Conservation (phyloP, 352 stramenopile genomes). For the Globisporangium iwayamae region DNA sequence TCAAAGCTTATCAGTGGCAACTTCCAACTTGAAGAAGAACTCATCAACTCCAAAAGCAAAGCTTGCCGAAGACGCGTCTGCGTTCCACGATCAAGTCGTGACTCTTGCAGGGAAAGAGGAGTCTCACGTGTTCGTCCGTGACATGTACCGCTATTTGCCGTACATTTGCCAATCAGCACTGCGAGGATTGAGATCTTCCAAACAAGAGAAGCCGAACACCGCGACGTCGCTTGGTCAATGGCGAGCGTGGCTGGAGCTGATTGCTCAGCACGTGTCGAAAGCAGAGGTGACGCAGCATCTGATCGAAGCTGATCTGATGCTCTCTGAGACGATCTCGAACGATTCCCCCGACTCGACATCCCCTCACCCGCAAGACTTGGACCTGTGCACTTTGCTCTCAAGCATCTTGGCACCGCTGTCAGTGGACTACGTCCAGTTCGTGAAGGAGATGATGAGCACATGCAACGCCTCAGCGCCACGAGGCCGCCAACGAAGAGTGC, state of each 20-base stretch:
- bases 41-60: background rate
- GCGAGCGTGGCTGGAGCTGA: conserved; percentile 46
- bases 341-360: background rate
- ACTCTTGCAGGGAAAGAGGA: conserved; percentile 29
- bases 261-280: conserved; percentile 40
- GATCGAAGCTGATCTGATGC: conserved; percentile 52
- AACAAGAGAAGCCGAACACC: conserved; percentile 13
- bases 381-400: conserved; percentile 40
- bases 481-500: conserved; percentile 26
- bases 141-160: conserved; percentile 46
- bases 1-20: conserved; percentile 22
- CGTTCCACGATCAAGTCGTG: conserved; percentile 41
- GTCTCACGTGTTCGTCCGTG: conserved; percentile 27
- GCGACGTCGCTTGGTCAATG: conserved; percentile 28
- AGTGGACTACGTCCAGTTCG: conserved; percentile 44
- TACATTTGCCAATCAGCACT: conserved; percentile 53
- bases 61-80: conserved; percentile 21
- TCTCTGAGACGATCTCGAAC: conserved; percentile 17
- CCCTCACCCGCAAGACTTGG: conserved; percentile 20
- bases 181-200: conserved; percentile 26
- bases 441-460: conserved; percentile 32
- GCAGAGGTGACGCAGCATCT: conserved; percentile 48
- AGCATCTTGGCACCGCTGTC: conserved; percentile 40
- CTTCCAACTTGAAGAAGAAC: background rate
- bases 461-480: conserved; percentile 26